Base-by-base conservation (phyloP, 805 yeast species). In the Isabelozyma gotoi region DNA sequence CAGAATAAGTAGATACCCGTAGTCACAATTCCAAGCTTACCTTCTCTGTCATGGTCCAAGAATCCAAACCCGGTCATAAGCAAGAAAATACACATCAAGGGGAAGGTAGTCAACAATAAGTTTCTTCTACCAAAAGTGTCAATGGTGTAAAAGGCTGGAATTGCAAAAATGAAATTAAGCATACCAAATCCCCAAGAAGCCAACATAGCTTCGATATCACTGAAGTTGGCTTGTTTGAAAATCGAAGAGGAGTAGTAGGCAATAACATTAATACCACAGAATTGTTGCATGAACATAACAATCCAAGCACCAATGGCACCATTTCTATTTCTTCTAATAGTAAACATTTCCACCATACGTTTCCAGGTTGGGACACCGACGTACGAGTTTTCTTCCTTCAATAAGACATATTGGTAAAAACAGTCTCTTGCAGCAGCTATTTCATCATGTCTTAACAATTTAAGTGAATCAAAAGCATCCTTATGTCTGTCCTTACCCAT, bases 181-280 rank as follows among this genome's bases (percentile, higher is more conserved):
- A 84, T 78, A 60, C 96, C 96, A 53, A 85, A 88, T 2, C 96
- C 96, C 81, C 90, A 78, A 1, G 95, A 86, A 0, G 95, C 95
- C 52, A 85, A 67, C 57, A 88, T 64, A 0, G 96, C 82, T 45
- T 78, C 73, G 48, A 77, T 71, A 47, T 77, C 80, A 33, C 77
- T 63, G 63, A 84, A 82, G 35, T 85, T 85, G 17, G 90, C 80
- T 44, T 82, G 76, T 17, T 75, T 63, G 66, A 88, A 88, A 45
- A 88, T 88, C 7, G 85, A 74, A 0, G 94, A 83, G 1, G 92
- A 85, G 64, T 86, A 88, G 66, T 87, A 85, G 15, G 95, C 92
- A 65, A 88, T 87, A 41, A 88, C 92, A 57, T 88, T 88, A 62
- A 88, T 80, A 53, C 96, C 96, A 67, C 96, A 88, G 68, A 88